Conservation (phyloP, 2,329 filamentous ascomycete species). For the Chrysoporthe puriensis region DNA sequence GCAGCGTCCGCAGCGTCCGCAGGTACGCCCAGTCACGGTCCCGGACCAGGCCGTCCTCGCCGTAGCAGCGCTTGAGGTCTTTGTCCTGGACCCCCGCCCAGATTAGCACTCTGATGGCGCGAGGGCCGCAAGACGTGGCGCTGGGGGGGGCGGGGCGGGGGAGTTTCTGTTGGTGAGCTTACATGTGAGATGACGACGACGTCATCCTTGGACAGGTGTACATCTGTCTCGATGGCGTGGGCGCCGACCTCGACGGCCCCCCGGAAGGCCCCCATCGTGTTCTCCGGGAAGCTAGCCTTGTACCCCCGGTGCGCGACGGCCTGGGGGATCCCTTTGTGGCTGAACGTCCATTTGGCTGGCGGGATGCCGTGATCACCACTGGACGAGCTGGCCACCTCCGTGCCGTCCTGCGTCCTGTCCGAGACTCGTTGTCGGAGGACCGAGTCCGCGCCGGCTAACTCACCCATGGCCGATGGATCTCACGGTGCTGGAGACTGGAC, state of each 20-base stretch:
- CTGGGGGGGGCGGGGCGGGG: no score
- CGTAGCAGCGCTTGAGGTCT: constrained; percentile 80
- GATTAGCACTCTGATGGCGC: no score
- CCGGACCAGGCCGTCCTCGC: constrained; percentile 69
- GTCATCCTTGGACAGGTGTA: constrained; percentile 81
- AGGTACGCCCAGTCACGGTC: constrained; percentile 80
- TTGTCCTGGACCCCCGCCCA: constrained; percentile 52
- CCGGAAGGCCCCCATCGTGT: constrained; percentile 78
- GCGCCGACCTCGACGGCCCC: constrained; percentile 74
- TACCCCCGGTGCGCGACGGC: constrained; percentile 80
- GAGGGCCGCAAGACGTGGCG: no score
- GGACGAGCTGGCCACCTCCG: neutral
- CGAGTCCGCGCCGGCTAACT: constrained; percentile 1
- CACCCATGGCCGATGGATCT: neutral
- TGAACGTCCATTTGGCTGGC: constrained; percentile 19
- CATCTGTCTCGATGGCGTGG: constrained; percentile 84
- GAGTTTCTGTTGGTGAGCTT: constrained; percentile 33
- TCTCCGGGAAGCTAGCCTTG: constrained; percentile 80
- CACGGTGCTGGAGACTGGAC: neutral
- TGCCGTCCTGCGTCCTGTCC: constrained; percentile 3
- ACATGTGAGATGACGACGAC: constrained; percentile 86
- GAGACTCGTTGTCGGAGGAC: constrained; percentile 8
- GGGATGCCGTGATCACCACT: constrained; percentile 18
- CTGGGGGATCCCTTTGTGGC: constrained; percentile 57
- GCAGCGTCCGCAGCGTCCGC: constrained; percentile 66